phyloP scores from a whole-genome alignment of 1,284 basidiomycete genomes.

The Trametes polyzona region DNA sequence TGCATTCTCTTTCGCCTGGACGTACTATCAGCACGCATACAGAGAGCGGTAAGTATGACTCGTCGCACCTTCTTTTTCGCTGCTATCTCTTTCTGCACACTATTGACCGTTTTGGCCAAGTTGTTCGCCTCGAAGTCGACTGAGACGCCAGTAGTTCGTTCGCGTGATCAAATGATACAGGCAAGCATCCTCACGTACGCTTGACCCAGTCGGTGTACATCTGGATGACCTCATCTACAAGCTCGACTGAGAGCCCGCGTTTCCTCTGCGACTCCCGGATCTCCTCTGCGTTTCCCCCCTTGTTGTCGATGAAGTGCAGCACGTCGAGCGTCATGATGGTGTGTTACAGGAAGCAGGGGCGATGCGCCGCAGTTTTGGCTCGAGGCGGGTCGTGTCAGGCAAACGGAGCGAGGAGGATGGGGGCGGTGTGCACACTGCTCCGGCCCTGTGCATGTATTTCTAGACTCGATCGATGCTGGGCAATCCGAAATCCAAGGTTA shows the following conservation, averaged over 20 bases:
- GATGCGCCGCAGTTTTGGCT: background rate
- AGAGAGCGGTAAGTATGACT: background rate
- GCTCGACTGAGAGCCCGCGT: constrained; percentile 85
- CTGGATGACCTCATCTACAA: constrained; percentile 92
- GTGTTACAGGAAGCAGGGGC: background rate
- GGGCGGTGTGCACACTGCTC: no score
- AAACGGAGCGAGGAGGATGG: background rate
- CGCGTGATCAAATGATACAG: background rate
- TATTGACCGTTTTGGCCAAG: constrained; percentile 84
- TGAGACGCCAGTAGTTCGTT: constrained; percentile 34
- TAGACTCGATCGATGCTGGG: constrained; percentile 3
- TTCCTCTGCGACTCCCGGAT: constrained; percentile 94
- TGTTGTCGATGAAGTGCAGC: constrained; percentile 79
- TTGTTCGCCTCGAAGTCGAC: constrained; percentile 87
- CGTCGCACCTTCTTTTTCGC: constrained; percentile 84
- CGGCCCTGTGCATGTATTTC: background rate
- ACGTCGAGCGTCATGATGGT: constrained; percentile 74
- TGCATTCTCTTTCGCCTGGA: constrained; percentile 87
- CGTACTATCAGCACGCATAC: background rate
- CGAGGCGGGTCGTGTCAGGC: background rate
- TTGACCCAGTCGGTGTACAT: constrained; percentile 94
- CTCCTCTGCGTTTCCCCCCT: constrained; percentile 93
- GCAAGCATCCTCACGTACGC: constrained; percentile 55
- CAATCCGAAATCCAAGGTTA: background rate
- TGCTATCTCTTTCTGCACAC: constrained; percentile 92